Evolutionary conservation across 2,329 filamentous ascomycete species (phyloP).

Genomic region (Penicillium sumatraense): DNA sequence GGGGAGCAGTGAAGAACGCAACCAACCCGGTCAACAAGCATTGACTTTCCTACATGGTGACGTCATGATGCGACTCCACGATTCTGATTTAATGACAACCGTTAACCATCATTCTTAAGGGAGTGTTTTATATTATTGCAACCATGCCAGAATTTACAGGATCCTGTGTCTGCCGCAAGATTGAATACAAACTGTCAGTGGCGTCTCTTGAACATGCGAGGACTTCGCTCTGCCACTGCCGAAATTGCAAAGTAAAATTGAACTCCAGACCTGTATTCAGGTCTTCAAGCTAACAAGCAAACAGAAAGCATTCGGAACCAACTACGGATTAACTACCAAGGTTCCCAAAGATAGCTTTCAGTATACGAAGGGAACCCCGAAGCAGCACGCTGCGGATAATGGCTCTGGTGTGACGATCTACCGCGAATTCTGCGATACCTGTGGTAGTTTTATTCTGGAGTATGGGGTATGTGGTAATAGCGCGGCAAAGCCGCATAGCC

Average conservation of each 20-base stretch:
- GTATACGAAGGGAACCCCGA: constrained; percentile 45
- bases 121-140: neutral
- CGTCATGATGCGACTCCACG: too few species aligned
- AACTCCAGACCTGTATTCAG: neutral
- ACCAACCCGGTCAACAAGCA: too few species aligned
- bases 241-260: constrained; percentile 54
- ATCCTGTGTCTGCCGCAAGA: constrained; percentile 54
- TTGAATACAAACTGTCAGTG: constrained; percentile 54
- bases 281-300: neutral
- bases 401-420: constrained; percentile 53
- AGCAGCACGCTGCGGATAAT: constrained; percentile 56
- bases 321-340: constrained; percentile 59
- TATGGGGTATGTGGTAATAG: constrained; percentile 49
- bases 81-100: neutral
- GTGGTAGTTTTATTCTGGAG: constrained; percentile 57
- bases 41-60: too few species aligned
- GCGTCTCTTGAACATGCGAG: constrained; percentile 52
- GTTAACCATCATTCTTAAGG: neutral
- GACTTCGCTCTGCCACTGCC: constrained; percentile 59
- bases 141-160: constrained; percentile 41
- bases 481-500: neutral
- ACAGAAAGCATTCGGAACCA: constrained; percentile 57
- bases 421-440: constrained; percentile 58
- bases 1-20: too few species aligned
- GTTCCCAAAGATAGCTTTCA: constrained; percentile 51